Percentiles rank a stretch among this genome's conserved stretches.
phyloP scores from a whole-genome alignment of 2,329 filamentous ascomycete genomes.

The Penicillium rolfsii region DNA sequence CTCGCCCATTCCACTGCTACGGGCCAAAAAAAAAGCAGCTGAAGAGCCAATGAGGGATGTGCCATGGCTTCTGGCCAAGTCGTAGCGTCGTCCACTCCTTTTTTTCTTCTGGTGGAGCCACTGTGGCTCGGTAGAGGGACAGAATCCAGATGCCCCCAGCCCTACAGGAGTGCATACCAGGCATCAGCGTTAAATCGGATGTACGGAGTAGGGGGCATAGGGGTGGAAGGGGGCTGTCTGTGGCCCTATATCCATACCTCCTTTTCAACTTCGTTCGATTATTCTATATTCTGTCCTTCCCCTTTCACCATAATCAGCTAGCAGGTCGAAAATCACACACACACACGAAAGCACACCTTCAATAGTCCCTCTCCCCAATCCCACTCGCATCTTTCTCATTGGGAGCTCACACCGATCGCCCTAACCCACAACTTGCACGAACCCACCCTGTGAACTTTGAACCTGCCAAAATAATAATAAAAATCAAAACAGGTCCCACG shows the following conservation, averaged over 20 bases:
- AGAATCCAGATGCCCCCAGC: constrained; percentile 10
- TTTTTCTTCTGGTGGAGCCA: not conserved
- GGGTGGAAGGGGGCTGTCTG: not conserved
- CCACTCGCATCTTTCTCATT: constrained; percentile 6
- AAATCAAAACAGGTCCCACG: not conserved
- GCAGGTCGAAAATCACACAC: not conserved
- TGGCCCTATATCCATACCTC: not conserved
- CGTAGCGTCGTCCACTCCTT: constrained; percentile 1
- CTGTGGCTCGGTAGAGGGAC: constrained; percentile 15
- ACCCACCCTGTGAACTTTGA: not conserved
- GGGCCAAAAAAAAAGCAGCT: not conserved
- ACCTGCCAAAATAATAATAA: not conserved
- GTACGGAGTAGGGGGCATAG: not conserved
- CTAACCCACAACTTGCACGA: not conserved
- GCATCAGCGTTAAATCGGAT: constrained; percentile 5
- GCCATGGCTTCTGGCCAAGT: not conserved
- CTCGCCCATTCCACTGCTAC: not conserved
- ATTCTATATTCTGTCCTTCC: not conserved
- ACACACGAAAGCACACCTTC: not conserved
- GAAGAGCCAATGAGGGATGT: not conserved
- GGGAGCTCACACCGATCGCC: constrained; percentile 11
- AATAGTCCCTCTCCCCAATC: not conserved
- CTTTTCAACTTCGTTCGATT: no score
- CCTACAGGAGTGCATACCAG: constrained; percentile 12
- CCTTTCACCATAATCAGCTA: not conserved